Evolutionary conservation across 768 basidiomycete genomes (phyloP).

Genomic region (Lyophyllum shimeji): DNA sequence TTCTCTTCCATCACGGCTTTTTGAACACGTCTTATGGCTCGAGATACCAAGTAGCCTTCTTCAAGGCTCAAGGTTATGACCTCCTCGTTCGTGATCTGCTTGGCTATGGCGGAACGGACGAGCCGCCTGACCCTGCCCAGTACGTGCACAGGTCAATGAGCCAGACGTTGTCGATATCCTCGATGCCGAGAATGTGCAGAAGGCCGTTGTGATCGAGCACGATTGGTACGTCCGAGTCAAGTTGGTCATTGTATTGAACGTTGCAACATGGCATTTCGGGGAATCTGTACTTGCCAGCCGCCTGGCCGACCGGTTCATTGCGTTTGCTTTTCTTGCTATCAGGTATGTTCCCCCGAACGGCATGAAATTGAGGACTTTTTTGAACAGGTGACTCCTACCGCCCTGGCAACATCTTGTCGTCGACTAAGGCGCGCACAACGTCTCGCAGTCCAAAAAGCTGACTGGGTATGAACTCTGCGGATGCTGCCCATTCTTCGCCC

Average conservation of each 20-base stretch:
- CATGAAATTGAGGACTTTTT: conserved; percentile 5
- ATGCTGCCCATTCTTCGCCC: conserved; percentile 37
- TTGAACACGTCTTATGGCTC: conserved; percentile 41
- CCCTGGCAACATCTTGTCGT: not conserved
- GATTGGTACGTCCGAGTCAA: conserved; percentile 44
- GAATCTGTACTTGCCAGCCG: conserved; percentile 32
- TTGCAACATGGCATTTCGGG: conserved; percentile 11
- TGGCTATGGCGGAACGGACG: conserved; percentile 51
- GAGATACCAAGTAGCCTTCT: conserved; percentile 36
- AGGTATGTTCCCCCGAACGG: conserved; percentile 31
- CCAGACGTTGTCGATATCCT: conserved; percentile 43
- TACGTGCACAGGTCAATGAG: conserved; percentile 34
- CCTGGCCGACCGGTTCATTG: conserved; percentile 42
- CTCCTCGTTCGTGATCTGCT: conserved; percentile 51
- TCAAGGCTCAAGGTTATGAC: conserved; percentile 38
- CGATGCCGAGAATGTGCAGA: conserved; percentile 31
- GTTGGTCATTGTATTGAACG: not conserved
- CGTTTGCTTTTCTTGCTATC: conserved; percentile 38
- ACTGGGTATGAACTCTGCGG: conserved; percentile 31
- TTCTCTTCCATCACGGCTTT: conserved; percentile 48
- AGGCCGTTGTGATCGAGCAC: conserved; percentile 40
- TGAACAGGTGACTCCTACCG: not conserved
- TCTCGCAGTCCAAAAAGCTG: conserved; percentile 15
- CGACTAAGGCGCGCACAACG: not conserved
- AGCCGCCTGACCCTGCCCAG: conserved; percentile 34